Base-by-base conservation (phyloP, 805 yeast species). In the Hanseniaspora jakobsenii region DNA sequence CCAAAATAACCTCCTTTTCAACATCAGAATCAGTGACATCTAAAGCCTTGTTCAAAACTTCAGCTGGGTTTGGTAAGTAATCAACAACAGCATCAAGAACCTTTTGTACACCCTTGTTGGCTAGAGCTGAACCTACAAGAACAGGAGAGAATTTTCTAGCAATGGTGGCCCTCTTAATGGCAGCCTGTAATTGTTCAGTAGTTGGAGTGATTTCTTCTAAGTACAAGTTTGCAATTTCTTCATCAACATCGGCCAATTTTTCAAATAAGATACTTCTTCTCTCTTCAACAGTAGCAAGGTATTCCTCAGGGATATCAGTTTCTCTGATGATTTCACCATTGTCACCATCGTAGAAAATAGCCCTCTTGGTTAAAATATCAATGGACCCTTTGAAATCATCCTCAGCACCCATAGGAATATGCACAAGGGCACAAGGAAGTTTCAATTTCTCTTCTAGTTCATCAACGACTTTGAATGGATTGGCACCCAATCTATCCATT, bases 401-500 rank as follows among this genome's bases (percentile, higher is more conserved):
- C 66, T 91, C 99, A 32, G 84, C 73, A 46, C 99, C 99, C 59
- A 91, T 91, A 39, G 99, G 98, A 41, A 91, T 94, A 68, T 91
- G 99, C 50, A 91, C 75, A 16, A 97, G 95, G 48, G 97, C 97
- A 50, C 97, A 96, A 19, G 95, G 84, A 34, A 86, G 84, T 64
- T 78, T 84, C 60, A 91, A 73, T 62, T 91, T 91, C 44, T 66
- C 54, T 65, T 89, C 85, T 55, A 91, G 73, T 67, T 89, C 97
- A 47, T 83, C 94, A 55, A 91, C 81, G 47, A 93, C 95, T 51
- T 73, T 75, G 80, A 93, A 91, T 18, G 99, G 99, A 64, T 91
- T 79, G 46, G 98, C 83, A 53, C 99, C 99, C 95, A 91, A 84
- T 62, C 99, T 78, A 65, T 91, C 99, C 96, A 91, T 87, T 69